Evolutionary conservation across 2,329 filamentous ascomycete genomes (phyloP), one percentile per base, ranked within the genome.

Genomic region (Alternaria brassicae): DNA sequence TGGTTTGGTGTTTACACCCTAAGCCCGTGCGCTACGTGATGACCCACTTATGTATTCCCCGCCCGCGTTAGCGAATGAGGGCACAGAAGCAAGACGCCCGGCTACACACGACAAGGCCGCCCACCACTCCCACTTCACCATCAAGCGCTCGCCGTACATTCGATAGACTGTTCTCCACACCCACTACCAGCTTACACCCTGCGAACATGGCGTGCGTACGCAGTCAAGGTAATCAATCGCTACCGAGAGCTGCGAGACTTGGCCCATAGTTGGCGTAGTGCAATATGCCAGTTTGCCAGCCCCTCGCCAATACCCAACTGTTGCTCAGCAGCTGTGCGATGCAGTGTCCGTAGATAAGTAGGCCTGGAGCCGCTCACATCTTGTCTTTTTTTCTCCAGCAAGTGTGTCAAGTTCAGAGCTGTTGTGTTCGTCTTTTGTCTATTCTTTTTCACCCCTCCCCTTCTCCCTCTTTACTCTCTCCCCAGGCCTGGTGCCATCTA

Each of bases 381-480:
- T 70, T 69, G 49, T 62, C 71, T 76, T 75, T 72, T 71, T 75
- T 72, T 81, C 78, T 80, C 78, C 79, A 83, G 81, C 81, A 82
- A 83, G 81, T 79, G 72, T 81, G 79, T 82, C 76, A 81, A 81
- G 62, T 76, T 77, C 69, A 81, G 81, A 82, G 80, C 79, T 82
- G 81, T 66, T 77, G 75, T 78, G 72, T 80, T 80, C 74, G 78
- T 78, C 79, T 78, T 78, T 78, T 73, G 71, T 71, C 72, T 58
- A 51, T 74, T 76, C 72, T 73, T 73, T 75, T 76, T 76, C 74
- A 72, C 71, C 72, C 73, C 75, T 78, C 48, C 55, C 36, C 51
- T 61, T 77, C 72, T 72, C 71, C 71, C 78, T 17, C 49, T 53
- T 72, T 74, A 79, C 75, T 74, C 73, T 74, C 79, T 23, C 19